Evolutionary conservation across 2,329 filamentous ascomycete species (phyloP).

Genomic region (Rhinocladiella mackenziei): DNA sequence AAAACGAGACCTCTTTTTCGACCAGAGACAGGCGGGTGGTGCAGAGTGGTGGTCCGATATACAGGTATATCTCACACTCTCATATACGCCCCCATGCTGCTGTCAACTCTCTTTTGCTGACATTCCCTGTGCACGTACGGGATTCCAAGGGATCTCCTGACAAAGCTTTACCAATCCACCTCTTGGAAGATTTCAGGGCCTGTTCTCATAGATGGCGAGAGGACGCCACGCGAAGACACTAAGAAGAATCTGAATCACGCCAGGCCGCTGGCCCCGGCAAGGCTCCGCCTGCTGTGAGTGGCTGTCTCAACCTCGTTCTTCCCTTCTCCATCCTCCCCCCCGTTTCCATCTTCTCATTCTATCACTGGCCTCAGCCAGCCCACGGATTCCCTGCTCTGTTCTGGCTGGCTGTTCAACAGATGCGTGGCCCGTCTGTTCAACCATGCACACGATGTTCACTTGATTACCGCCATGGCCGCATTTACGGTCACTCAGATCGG

Average conservation of each 20-base stretch:
- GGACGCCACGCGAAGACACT: conserved; percentile 23
- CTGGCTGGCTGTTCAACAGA: conserved; percentile 5
- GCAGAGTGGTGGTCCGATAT: too few species aligned
- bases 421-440: too few species aligned
- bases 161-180: too few species aligned
- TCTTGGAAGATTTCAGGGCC: conserved; percentile 21
- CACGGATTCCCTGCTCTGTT: not conserved
- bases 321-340: not conserved
- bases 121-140: too few species aligned
- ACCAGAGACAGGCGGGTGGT: not conserved
- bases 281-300: conserved; percentile 13
- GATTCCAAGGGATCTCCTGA: not conserved
- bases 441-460: conserved; percentile 15
- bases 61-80: too few species aligned
- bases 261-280: conserved; percentile 9
- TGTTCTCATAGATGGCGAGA: conserved; percentile 10
- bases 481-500: conserved; percentile 9
- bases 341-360: too few species aligned
- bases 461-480: conserved; percentile 7
- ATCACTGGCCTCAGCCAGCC: not conserved
- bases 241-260: conserved; percentile 26
- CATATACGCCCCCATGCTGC: too few species aligned
- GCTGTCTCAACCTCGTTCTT: conserved; percentile 1
- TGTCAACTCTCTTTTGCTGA: not conserved
- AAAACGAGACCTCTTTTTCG: too few species aligned